phyloP scores from a whole-genome alignment of 2,329 filamentous ascomycete genomes.

The Aspergillus sp. region DNA sequence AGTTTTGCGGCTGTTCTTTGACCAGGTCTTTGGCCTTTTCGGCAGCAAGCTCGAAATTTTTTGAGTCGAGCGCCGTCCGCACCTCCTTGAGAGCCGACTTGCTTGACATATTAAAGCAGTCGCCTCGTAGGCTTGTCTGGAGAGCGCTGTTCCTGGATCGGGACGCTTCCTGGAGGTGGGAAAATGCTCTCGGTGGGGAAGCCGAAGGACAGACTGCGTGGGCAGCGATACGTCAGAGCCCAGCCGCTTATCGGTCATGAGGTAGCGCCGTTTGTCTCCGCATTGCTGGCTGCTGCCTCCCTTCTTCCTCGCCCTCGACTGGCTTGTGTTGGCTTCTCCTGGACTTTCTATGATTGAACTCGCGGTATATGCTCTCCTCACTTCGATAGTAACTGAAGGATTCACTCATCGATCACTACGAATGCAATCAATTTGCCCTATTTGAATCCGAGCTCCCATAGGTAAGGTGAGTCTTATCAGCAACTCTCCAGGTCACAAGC shows the following conservation, averaged over 20 bases:
- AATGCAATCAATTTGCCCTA: background rate
- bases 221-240: conserved; percentile 13
- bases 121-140: conserved; percentile 17
- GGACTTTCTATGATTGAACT: background rate
- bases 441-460: background rate
- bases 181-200: conserved; percentile 13
- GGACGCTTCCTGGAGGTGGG: conserved; percentile 4
- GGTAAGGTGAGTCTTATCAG: conserved; percentile 2
- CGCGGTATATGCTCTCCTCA: background rate
- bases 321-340: background rate
- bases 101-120: conserved; percentile 37
- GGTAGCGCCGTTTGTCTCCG: conserved; percentile 9
- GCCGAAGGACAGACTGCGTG: conserved; percentile 1
- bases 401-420: background rate
- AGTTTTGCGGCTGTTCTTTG: conserved; percentile 71
- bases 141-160: conserved; percentile 1
- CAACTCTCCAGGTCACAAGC: background rate
- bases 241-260: conserved; percentile 8
- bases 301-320: background rate
- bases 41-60: conserved; percentile 76
- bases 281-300: conserved; percentile 4
- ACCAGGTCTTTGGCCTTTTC: conserved; percentile 69
- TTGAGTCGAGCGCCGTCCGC: conserved; percentile 71
- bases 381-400: background rate
- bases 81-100: conserved; percentile 82